Evolutionary conservation across 495 filamentous ascomycete genomes (phyloP), one percentile per base, ranked within the genome.

Genomic region (Xylaria castorea): DNA sequence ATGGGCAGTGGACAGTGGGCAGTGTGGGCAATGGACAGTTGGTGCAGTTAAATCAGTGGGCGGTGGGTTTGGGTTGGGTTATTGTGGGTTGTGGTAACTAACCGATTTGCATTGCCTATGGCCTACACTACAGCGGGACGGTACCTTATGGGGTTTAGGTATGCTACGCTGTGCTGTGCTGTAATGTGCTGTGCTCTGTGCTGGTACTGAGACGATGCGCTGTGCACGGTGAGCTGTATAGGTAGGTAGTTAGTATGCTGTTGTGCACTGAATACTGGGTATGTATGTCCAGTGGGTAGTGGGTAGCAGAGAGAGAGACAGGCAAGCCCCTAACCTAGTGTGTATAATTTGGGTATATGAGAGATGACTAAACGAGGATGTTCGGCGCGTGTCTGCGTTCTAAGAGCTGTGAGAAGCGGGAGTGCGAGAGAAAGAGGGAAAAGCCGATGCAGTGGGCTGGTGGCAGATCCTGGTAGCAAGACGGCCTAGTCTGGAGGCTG

Each of bases 351-450:
- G 38, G 38, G 12, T 42, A 50, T 50, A n/a, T 50, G n/a, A 36
- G 9, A 63, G 60, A 63, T 63, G 60, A 63, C 60, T 63, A 63
- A 58, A 60, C 57, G 30, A 20, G 16, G 57, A 60, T 30, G 25
- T 30, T 20, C 5, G 60, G 58, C 58, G 58, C 60, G 58, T 20
- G 32, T 38, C 55, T 58, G 32, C 32, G 34, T 42, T 22, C 36
- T 48, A 22, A 48, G 62, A 48, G 48, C 11, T 20, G 25, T 40
- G 25, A 48, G 25, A 65, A 48, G 62, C 38, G 42, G 62, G 62
- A 65, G 27, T 65, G 62, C 32, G 42, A 65, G 62, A 65, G 62
- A 65, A 44, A 32, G 62, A 48, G 62, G 62, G 62, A 65, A 65
- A 65, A 65, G 42, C 62, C 62, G 62, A 46, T 8, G 62, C 62